phyloP scores from a whole-genome alignment of 2,329 filamentous ascomycete genomes.

The Endothia cerciana region DNA sequence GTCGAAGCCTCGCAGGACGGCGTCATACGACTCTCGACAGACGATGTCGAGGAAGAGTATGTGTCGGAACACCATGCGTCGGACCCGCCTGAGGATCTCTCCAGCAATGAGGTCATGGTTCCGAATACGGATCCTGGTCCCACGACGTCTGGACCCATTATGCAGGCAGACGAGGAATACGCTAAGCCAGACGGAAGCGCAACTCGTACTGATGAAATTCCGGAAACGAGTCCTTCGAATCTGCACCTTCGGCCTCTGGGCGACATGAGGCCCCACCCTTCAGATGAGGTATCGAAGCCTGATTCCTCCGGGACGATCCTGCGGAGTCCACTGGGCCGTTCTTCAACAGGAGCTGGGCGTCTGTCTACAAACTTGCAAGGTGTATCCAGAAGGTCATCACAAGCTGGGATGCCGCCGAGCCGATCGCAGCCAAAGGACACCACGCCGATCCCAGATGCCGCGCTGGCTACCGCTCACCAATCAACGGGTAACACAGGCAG shows the following conservation, averaged over 20 bases:
- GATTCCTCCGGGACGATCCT: slow-evolving; percentile 9
- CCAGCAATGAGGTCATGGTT: slow-evolving; percentile 23
- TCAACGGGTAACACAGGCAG: neutral
- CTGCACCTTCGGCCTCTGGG: slow-evolving; percentile 24
- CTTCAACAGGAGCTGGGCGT: neutral
- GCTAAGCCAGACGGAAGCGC: neutral
- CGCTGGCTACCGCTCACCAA: neutral
- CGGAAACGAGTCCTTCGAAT: slow-evolving; percentile 38
- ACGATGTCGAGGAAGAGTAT: neutral
- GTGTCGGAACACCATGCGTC: neutral
- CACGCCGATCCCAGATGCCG: neutral
- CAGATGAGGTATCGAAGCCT: neutral
- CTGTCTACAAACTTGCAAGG: neutral
- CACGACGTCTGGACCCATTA: slow-evolving; percentile 9
- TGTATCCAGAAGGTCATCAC: neutral
- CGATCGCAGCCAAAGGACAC: neutral
- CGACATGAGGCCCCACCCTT: slow-evolving; percentile 9
- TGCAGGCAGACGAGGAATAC: slow-evolving; percentile 16
- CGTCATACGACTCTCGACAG: neutral
- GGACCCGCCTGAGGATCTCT: neutral
- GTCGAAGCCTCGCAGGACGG: slow-evolving; percentile 23
- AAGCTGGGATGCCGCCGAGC: neutral
- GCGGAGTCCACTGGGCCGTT: neutral
- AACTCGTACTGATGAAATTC: slow-evolving; percentile 33
- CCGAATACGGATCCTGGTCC: slow-evolving; percentile 23